Percentiles rank a stretch among this genome's conserved stretches.
Evolutionary conservation across 2,329 filamentous ascomycete genomes (phyloP).

Genomic region (Elsinoe necatrix): DNA sequence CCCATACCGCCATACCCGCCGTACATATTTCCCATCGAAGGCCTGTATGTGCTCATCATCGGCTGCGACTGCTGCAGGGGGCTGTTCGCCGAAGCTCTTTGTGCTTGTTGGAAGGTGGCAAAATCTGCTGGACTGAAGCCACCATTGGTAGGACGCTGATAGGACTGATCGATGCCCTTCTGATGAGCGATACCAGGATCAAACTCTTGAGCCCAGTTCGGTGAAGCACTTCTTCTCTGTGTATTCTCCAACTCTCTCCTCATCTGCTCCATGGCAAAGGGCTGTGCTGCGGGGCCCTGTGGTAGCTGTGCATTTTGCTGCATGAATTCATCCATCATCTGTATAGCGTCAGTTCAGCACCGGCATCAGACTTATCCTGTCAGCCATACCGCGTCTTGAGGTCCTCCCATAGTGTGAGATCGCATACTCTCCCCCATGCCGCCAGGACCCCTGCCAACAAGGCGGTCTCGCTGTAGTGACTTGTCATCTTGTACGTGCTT

Average conservation of each 20-base stretch:
- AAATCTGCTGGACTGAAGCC: conserved; percentile 78
- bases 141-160: conserved; percentile 44
- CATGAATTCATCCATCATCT: conserved; percentile 93
- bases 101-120: conserved; percentile 66
- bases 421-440: conserved; percentile 69
- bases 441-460: conserved; percentile 65
- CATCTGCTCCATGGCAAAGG: conserved; percentile 60
- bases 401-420: conserved; percentile 57
- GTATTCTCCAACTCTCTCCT: conserved; percentile 53
- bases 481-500: conserved; percentile 97
- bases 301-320: conserved; percentile 62
- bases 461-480: conserved; percentile 81
- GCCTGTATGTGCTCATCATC: conserved; percentile 48
- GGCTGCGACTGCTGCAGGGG: conserved; percentile 16
- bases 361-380: background rate
- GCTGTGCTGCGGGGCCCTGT: conserved; percentile 44
- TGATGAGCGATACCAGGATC: conserved; percentile 49
- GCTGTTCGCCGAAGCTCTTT: conserved; percentile 13
- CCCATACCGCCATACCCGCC: conserved; percentile 47
- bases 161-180: conserved; percentile 59
- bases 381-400: conserved; percentile 62
- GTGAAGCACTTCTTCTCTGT: conserved; percentile 45
- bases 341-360: background rate
- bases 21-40: conserved; percentile 49
- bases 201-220: conserved; percentile 56